These are phyloP conservation scores for Cubamyces sp. DNA, from an alignment of 768 basidiomycete species.

Conservation along the genomic window DNA sequence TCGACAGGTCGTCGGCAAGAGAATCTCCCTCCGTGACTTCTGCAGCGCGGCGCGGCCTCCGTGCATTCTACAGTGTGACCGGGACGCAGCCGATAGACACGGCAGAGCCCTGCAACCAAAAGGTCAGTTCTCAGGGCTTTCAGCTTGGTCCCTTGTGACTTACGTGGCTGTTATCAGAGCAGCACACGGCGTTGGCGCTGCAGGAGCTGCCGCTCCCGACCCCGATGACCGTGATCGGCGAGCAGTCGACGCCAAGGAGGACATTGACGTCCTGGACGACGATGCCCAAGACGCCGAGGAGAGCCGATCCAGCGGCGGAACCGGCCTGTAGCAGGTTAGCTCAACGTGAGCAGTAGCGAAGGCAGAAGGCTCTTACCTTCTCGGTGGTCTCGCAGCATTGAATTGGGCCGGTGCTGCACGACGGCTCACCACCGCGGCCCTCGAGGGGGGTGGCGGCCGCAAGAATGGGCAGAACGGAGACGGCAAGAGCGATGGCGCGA, in stretches of 20 bases:
- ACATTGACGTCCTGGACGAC: constrained; percentile 26
- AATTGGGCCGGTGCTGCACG: constrained; percentile 2
- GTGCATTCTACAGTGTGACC: constrained; percentile 1
- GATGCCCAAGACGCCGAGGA: constrained; percentile 24
- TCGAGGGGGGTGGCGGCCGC: constrained; percentile 19
- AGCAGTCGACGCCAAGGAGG: constrained; percentile 25
- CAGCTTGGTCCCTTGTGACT: background rate
- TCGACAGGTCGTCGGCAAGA: no score
- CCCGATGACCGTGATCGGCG: constrained; percentile 26
- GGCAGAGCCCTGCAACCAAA: background rate
- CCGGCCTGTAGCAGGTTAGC: background rate
- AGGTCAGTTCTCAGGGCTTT: background rate
- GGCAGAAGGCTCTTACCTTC: background rate
- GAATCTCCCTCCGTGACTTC: background rate
- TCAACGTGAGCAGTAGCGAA: background rate
- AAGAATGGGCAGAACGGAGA: constrained; percentile 13
- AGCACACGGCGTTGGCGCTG: constrained; percentile 14
- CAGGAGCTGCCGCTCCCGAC: constrained; percentile 10
- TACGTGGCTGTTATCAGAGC: constrained; percentile 14
- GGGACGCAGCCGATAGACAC: constrained; percentile 15
- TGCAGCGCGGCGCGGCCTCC: background rate
- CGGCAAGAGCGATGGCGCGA: background rate
- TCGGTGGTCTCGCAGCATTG: constrained; percentile 5
- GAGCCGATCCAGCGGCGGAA: background rate
- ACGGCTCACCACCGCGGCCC: background rate